Evolutionary conservation across 2,329 filamentous ascomycete genomes (phyloP), one percentile per base, ranked within the genome.

Genomic region (Trichoderma oligosporum): DNA sequence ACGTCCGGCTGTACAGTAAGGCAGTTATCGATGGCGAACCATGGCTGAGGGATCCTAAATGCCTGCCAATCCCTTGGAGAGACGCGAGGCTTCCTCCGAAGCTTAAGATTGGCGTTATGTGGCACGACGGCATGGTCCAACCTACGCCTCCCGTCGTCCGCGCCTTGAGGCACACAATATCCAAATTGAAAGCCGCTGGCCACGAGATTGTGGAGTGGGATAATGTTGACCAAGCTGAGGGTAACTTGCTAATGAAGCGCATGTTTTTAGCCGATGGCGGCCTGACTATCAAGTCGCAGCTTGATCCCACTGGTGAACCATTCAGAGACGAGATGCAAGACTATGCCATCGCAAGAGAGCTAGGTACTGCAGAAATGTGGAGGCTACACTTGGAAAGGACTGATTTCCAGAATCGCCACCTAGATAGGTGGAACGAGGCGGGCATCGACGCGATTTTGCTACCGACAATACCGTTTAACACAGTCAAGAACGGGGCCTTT

Each of bases 91-190:
- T 74, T 3, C 70, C 74, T 0, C 3, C 49, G 20, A 77, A 69
- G 53, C 68, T 88, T 22, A 80, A 74, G 41, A 73, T 89, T 53
- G 86, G 75, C 4, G 79, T 89, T 29, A 75, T 88, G 69, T 84
- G 80, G 78, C 74, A 85, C 67, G 87, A 89, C 66, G 82, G 79
- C 8, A 75, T 84, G 48, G 85, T 87, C 4, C 75, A 70, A 5
- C 86, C 87, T 0, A 87, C 88, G 51, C 85, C 87, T 2, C 86
- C 86, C 0, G 77, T 89, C 3, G 70, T 75, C 0, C 76, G 84
- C 5, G 85, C 82, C 1, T 67, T 89, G 8, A 67, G 71, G 2
- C 67, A 73, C 5, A 70, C 81, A 0, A 75, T 74, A 0, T 68
- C 71, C 2, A 74, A 68, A 47, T 71, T 86, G 12, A 64, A 70